Base-by-base conservation (phyloP, 768 basidiomycete genomes). In the Crassisporium funariophilum region DNA sequence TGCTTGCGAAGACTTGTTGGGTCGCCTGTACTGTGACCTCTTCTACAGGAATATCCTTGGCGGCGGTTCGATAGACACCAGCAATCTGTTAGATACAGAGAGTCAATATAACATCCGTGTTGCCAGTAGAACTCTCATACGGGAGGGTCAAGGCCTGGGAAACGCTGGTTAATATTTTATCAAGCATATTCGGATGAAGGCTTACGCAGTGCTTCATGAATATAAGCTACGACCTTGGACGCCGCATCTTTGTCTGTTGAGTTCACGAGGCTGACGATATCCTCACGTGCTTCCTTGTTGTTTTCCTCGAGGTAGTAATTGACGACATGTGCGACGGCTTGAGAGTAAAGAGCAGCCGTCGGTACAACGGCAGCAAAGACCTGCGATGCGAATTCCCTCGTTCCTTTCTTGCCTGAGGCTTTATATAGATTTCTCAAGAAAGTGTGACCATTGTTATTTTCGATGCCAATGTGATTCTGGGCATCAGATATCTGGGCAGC, bases 281-380 rank as follows among this genome's bases (percentile, higher is more conserved):
- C 68, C 17, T 64, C 62, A 8, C 73, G 68, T 20, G 67, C 70
- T 13, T 59, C 38, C 44, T 60, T 38, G 50, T 64, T 63, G 33
- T 59, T 61, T 1, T 72, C 68, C 8, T 72, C 66, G 11, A 86
- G 65, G 54, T 81, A 88, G 63, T 79, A 84, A 56, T 85, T 70
- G 39, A 88, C 69, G 17, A 84, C 73, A 44, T 77, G 74, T 3
- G 77, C 70, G 33, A 86, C 61, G 9, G 75, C 72, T 41, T 81
- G 72, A 1, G 82, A 81, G 66, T 79, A 84, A 5, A 78, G 57
- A 0, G 79, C 67, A 2, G 77, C 74, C 12, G 81, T 80, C 4
- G 82, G 81, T 10, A 85, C 72, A 12, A 74, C 59, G 37, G 82
- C 76, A 6, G 74, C 70, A 52, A 86, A 78, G 6, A 81, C 64